Evolutionary conservation across 305 asterid genomes (phyloP), one percentile per base, ranked within the genome.

Genomic region (Andrographis paniculata): DNA sequence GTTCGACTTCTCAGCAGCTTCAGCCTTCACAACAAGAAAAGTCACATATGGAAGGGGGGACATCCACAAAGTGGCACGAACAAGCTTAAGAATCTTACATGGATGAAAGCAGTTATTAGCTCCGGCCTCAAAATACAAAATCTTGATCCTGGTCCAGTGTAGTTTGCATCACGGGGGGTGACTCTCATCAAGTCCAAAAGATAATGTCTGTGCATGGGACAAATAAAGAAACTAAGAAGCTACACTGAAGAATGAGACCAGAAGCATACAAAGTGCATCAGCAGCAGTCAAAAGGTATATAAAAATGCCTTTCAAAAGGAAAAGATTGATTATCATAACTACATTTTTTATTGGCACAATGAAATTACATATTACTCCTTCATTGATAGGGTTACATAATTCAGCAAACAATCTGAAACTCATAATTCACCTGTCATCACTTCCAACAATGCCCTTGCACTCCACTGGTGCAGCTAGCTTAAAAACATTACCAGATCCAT

Each of bases 121-220:
- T 88, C 97, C 65, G 94, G 91, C 67, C 97, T 83, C 76, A 88
- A 69, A 63, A 85, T 82, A 67, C 91, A 82, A 76, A 82, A 88
- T 71, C 85, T 79, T 53, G 95, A 82, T 64, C 80, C 89, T 41
- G 84, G 55, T 48, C 87, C 93, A 14, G 55, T 77, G 60, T 70
- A 79, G 63, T 88, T 88, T 65, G 94, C 95, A 76, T 88, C 97
- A 54, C 97, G 95, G 52, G 97, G 97, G 65, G 97, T 88, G 75
- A 75, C 88, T 70, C 97, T 85, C 97, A 84, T 82, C 78, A 88
- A 66, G 61, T 88, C 95, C 87, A 88, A 72, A 42, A 88, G 93
- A 72, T 88, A 88, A 61, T 82, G 89, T 77, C 97, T 88, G 79
- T 51, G 20, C 18, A 51, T 20, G 49, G 20, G n/a, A 33, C 11